Conservation (phyloP, 176 grass and related monocot species). For the Bolboschoenus planiculmis region DNA sequence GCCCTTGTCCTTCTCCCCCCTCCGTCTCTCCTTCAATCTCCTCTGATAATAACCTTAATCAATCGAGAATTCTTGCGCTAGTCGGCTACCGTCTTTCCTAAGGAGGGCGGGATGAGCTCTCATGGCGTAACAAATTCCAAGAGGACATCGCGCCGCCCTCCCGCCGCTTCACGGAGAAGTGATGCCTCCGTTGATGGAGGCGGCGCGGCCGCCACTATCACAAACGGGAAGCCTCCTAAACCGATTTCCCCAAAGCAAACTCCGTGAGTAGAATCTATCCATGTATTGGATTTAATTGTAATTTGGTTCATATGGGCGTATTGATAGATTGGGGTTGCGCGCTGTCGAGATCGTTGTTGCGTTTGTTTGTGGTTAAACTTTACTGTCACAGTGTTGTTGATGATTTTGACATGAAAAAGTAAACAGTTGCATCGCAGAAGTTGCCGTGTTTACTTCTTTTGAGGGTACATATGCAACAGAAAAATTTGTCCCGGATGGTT, state of each 20-base stretch:
- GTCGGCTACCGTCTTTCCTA: not conserved
- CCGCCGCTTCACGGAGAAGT: conserved; percentile 39
- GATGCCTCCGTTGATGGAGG: conserved; percentile 32
- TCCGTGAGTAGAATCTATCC: conserved; percentile 23
- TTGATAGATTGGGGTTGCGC: not conserved
- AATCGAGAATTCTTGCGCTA: not conserved
- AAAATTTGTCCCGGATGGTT: not conserved
- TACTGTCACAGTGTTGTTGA: not conserved
- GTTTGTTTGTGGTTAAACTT: not conserved
- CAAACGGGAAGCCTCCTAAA: conserved; percentile 52
- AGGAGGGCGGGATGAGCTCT: not conserved
- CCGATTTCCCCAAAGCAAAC: conserved; percentile 31
- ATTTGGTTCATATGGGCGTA: not conserved
- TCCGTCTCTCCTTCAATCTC: not conserved
- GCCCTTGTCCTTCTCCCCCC: not conserved
- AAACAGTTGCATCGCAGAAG: not conserved
- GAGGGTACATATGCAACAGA: not conserved
- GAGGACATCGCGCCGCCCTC: conserved; percentile 34
- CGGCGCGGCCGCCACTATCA: conserved; percentile 2
- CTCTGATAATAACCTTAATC: not conserved
- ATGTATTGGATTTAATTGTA: not conserved
- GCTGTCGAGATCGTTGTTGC: not conserved
- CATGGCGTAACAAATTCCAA: conserved; percentile 7
- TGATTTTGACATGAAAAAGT: not conserved
- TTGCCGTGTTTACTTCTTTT: not conserved